A percentile compares a stretch with the other conserved stretches of the same genome.
These are phyloP conservation scores for Kwoniella newhampshirensis DNA, from an alignment of 768 basidiomycete genomes.

Conservation along the genomic window DNA sequence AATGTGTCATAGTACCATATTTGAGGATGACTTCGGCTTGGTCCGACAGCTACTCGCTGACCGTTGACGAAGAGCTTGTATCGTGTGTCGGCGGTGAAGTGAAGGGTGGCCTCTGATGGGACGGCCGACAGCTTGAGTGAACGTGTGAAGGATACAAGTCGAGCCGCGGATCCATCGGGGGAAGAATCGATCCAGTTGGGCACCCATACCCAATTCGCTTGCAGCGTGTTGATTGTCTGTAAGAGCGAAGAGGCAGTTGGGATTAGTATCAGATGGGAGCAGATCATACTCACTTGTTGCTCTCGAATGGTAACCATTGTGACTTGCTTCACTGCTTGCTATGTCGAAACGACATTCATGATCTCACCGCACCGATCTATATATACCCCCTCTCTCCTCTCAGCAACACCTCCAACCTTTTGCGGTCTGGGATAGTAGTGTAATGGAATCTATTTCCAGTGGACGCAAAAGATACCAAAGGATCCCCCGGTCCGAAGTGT, in stretches of 20 bases:
- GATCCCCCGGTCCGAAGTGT: no score
- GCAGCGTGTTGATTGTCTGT: slow-evolving; percentile 18
- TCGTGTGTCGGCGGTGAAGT: slow-evolving; percentile 29
- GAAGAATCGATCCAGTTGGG: slow-evolving; percentile 18
- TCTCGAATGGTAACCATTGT: neutral
- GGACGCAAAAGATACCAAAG: no score
- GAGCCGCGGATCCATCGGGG: slow-evolving; percentile 10
- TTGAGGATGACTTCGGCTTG: slow-evolving; percentile 15
- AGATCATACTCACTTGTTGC: neutral
- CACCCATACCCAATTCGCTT: slow-evolving; percentile 24
- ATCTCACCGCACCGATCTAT: no score
- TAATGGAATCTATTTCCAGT: no score
- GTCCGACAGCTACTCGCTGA: slow-evolving; percentile 23
- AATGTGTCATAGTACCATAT: slow-evolving; percentile 33
- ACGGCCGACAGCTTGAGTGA: neutral
- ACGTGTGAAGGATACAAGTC: slow-evolving; percentile 18
- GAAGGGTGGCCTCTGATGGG: slow-evolving; percentile 6
- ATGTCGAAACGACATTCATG: no score
- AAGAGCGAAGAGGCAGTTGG: no score
- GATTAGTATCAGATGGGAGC: no score
- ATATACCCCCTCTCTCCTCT: no score
- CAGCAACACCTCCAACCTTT: no score
- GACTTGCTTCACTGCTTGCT: no score
- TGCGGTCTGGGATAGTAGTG: no score
- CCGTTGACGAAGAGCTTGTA: slow-evolving; percentile 37